These are phyloP conservation scores for Rhinocladiella similis DNA, from an alignment of 2,329 filamentous ascomycete species.

Conservation along the genomic window DNA sequence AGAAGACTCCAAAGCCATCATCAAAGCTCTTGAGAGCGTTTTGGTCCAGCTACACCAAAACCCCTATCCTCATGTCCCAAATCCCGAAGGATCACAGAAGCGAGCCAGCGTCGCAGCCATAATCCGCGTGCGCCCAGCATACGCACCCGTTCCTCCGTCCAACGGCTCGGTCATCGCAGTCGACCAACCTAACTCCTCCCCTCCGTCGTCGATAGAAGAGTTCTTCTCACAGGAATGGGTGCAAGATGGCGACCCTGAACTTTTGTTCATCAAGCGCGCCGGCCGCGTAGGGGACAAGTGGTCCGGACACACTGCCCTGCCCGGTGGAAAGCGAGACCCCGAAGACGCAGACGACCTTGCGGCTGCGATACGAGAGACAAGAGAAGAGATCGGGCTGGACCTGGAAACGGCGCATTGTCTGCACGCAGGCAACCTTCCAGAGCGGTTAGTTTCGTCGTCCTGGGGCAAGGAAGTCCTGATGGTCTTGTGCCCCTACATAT, in stretches of 20 bases:
- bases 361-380: constrained; percentile 63
- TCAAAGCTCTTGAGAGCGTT: constrained; percentile 23
- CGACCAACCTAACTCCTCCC: constrained; percentile 22
- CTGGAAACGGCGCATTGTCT: constrained; percentile 50
- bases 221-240: constrained; percentile 69
- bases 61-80: constrained; percentile 46
- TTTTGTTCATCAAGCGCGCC: constrained; percentile 71
- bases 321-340: constrained; percentile 66
- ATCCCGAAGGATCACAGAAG: constrained; percentile 52
- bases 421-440: constrained; percentile 62
- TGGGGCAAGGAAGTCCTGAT: constrained; percentile 67
- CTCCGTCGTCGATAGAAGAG: constrained; percentile 41
- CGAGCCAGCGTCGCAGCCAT: constrained; percentile 68
- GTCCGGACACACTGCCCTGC: constrained; percentile 68
- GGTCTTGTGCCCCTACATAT: constrained; percentile 70
- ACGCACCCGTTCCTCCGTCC: constrained; percentile 52
- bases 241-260: constrained; percentile 63
- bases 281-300: constrained; percentile 66
- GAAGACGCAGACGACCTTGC: constrained; percentile 63
- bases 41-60: constrained; percentile 26
- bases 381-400: constrained; percentile 67
- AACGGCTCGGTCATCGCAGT: constrained; percentile 25
- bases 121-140: constrained; percentile 61
- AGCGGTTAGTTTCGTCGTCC: constrained; percentile 64
- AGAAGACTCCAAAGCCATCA: constrained; percentile 26